Evolutionary conservation across 305 asterid genomes (phyloP).

Genomic region (Plantago rigida): DNA sequence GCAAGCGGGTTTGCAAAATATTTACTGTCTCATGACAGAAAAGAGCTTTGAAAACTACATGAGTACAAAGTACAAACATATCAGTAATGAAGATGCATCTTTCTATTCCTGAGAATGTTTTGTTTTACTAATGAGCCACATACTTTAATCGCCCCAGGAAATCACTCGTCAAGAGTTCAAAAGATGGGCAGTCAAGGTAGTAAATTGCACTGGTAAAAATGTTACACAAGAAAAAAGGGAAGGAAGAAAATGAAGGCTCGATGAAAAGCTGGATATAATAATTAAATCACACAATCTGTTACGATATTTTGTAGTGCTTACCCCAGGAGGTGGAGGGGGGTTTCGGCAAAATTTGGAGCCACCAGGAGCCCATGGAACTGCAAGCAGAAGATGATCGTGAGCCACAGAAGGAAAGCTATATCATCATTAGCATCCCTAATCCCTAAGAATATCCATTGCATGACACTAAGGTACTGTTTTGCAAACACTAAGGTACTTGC

Average conservation of each 20-base stretch:
- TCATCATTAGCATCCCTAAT: not conserved
- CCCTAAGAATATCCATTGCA: not conserved
- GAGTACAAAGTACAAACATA: too few relatives aligned
- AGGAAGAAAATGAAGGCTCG: too few relatives aligned
- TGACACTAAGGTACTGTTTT: not conserved
- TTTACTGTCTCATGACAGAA: too few relatives aligned
- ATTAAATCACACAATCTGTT: not conserved
- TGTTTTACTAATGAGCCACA: too few relatives aligned
- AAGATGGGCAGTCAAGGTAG: not conserved
- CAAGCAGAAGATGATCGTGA: constrained; percentile 27
- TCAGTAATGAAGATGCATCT: too few relatives aligned
- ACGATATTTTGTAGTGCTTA: constrained; percentile 29
- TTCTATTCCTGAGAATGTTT: too few relatives aligned
- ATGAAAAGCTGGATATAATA: too few relatives aligned
- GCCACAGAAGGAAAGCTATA: constrained; percentile 11
- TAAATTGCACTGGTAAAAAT: not conserved
- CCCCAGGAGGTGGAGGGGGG: constrained; percentile 91
- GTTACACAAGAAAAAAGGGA: not conserved
- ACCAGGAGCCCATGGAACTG: constrained; percentile 99
- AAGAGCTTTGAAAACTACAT: too few relatives aligned
- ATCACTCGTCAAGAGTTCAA: not conserved
- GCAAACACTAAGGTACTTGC: not conserved
- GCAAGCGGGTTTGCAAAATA: too few relatives aligned
- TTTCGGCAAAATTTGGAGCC: constrained; percentile 91
- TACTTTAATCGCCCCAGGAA: not conserved